Evolutionary conservation across 495 filamentous ascomycete genomes (phyloP).

Genomic region (Aspergillus leporis): DNA sequence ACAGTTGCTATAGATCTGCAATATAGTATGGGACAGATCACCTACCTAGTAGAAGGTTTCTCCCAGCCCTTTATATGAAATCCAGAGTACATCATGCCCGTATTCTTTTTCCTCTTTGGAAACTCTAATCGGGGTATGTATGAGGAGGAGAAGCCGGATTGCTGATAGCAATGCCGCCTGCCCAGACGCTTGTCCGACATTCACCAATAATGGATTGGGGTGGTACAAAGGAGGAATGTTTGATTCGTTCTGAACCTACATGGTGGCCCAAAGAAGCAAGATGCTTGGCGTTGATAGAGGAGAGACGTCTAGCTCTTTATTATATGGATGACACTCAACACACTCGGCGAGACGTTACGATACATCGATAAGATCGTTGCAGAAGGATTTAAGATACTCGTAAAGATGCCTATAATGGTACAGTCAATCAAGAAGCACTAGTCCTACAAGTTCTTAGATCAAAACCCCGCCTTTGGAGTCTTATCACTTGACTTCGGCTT

Average conservation of each 20-base stretch:
- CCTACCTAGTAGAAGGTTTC: not conserved
- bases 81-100: not conserved
- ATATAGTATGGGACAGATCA: not conserved
- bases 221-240: not conserved
- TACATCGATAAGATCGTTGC: not conserved
- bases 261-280: not conserved
- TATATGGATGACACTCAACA: too few relatives aligned
- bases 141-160: not conserved
- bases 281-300: not conserved
- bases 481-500: not conserved
- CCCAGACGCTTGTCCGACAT: not conserved
- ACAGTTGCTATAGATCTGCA: not conserved
- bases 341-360: not conserved
- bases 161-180: not conserved
- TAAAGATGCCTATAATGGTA: not conserved
- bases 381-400: not conserved
- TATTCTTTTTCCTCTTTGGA: not conserved
- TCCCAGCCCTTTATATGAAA: not conserved
- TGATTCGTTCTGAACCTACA: too few relatives aligned
- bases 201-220: not conserved
- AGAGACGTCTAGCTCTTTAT: not conserved
- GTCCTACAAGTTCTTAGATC: not conserved
- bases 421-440: too few relatives aligned
- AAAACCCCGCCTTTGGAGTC: not conserved
- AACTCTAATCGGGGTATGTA: not conserved